Base-by-base conservation (phyloP, 805 yeast species). In the Candida chilensis region DNA sequence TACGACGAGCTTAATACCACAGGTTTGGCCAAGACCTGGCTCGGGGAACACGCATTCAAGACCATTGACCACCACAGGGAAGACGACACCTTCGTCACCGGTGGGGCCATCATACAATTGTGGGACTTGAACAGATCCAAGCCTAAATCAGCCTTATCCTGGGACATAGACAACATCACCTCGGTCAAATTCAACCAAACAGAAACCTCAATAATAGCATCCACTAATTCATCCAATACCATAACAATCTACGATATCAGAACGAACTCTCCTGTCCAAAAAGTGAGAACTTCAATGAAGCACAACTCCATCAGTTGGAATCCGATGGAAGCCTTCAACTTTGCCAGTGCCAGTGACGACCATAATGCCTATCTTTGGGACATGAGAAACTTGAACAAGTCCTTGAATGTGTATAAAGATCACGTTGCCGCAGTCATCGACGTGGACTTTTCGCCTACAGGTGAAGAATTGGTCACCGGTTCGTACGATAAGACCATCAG, bases 361-460 rank as follows among this genome's bases (percentile, higher is more conserved):
- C 96, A 90, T 55, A 92, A 92, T 52, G 78, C 81, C 7, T 92
- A 92, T 53, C 68, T 82, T 32, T 94, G 95, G 75, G 99, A 92
- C 58, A 90, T 94, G 96, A 70, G 99, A 52, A 84, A 88, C 48
- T 66, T 94, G 73, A 67, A 67, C 27, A 68, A 84, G 33, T 79
- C 96, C 1, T 53, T 80, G 30, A 88, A 87, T 41, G 86, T 94
- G 9, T 85, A 71, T 57, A 87, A 90, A 58, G 97, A 87, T 55
- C 99, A 92, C 54, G 96, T 90, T 24, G 80, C 94, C 28, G 96
- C 96, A 0, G 94, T 92, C 8, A 71, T 90, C 76, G 95, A 84
- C 52, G 76, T 92, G 24, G 98, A 92, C 57, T 92, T 84, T 49
- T 75, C 95, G 8, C 98, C 98, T 24, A 88, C 97, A 1, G 99